Percentiles rank a stretch among this genome's conserved stretches.
phyloP scores from a whole-genome alignment of 1,284 basidiomycete genomes.

The Trichosporon sp. region DNA sequence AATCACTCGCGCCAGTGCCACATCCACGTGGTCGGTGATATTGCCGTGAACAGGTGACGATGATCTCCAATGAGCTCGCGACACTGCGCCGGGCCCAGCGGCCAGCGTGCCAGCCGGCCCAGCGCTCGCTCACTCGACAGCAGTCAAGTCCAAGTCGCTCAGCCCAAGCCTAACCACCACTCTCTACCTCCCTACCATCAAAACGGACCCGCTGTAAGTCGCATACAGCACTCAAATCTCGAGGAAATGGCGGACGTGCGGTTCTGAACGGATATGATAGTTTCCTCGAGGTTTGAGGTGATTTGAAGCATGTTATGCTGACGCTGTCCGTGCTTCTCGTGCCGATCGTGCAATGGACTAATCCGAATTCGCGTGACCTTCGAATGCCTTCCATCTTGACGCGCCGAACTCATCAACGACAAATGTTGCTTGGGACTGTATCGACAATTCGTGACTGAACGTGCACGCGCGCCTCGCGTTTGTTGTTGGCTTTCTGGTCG shows the following conservation, averaged over 20 bases:
- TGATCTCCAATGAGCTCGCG: not conserved
- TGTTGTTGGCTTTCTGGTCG: not conserved
- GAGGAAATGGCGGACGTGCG: not conserved
- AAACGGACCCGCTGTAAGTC: slow-evolving; percentile 10
- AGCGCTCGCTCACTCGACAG: not conserved
- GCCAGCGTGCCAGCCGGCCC: not conserved
- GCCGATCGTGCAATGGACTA: not conserved
- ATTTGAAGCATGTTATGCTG: not conserved
- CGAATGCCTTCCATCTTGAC: slow-evolving; percentile 1
- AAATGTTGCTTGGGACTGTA: not conserved
- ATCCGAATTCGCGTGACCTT: not conserved
- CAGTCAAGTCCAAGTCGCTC: not conserved
- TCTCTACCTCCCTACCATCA: not conserved
- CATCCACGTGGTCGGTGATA: slow-evolving; percentile 1
- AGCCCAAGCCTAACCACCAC: not conserved
- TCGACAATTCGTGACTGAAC: not conserved
- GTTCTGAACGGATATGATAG: not conserved
- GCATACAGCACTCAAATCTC: not conserved
- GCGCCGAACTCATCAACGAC: not conserved
- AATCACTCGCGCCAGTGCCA: slow-evolving; percentile 17
- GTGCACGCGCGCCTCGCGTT: not conserved
- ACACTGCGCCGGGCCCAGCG: not conserved
- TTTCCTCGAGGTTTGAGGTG: not conserved
- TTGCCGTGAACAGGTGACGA: slow-evolving; percentile 3
- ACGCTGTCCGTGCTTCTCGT: slow-evolving; percentile 1